Percentiles rank a stretch among this genome's conserved stretches.
These are phyloP conservation scores for Saccharomyces kudriavzevii DNA, from an alignment of 805 yeast genomes.

Conservation along the genomic window DNA sequence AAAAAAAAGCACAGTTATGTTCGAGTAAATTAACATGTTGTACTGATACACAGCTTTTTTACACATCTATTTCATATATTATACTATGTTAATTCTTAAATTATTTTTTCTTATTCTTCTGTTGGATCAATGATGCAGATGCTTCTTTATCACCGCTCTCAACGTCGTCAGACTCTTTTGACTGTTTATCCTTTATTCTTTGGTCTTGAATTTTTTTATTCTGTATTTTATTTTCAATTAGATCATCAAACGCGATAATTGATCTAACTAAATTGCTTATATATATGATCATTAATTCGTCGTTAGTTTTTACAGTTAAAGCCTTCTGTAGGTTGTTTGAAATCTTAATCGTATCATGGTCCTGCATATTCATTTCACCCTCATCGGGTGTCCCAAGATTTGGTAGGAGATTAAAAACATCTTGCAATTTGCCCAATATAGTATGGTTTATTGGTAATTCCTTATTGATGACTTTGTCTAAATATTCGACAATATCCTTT, in stretches of 20 bases:
- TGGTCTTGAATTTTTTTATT: slow-evolving; percentile 47
- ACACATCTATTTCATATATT: background rate
- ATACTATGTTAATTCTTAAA: background rate
- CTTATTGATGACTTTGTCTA: slow-evolving; percentile 62
- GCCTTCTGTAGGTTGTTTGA: slow-evolving; percentile 60
- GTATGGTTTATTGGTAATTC: slow-evolving; percentile 82
- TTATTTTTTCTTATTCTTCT: background rate
- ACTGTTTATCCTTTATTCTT: slow-evolving; percentile 23
- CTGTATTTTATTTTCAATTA: slow-evolving; percentile 90
- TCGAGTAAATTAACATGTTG: background rate
- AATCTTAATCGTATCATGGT: slow-evolving; percentile 26
- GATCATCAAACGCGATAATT: slow-evolving; percentile 90
- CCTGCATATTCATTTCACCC: slow-evolving; percentile 24
- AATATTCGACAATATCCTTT: slow-evolving; percentile 65
- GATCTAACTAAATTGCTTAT: slow-evolving; percentile 85
- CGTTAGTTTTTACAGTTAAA: slow-evolving; percentile 87
- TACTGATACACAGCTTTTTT: background rate
- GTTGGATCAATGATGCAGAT: background rate
- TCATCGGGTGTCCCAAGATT: slow-evolving; percentile 45
- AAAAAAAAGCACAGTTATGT: background rate
- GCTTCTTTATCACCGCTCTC: background rate
- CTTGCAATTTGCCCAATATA: slow-evolving; percentile 87
- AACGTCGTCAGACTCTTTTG: background rate
- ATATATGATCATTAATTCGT: slow-evolving; percentile 89
- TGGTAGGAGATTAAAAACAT: slow-evolving; percentile 87